phyloP scores from a whole-genome alignment of 2,329 filamentous ascomycete species.

The Diplocarpon rosae region DNA sequence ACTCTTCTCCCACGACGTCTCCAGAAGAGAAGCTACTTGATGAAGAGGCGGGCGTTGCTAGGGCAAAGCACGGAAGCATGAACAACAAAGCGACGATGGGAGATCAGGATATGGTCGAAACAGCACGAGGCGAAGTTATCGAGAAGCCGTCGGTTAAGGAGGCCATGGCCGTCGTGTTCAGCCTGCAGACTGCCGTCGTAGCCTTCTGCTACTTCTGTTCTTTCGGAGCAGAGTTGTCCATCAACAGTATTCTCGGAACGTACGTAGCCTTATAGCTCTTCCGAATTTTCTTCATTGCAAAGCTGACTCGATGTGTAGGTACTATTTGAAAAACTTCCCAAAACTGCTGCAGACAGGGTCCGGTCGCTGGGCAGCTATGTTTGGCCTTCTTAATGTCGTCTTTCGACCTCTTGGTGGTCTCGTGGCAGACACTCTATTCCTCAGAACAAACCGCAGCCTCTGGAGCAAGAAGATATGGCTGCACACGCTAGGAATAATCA shows the following conservation, averaged over 20 bases:
- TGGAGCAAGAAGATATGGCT: constrained; percentile 57
- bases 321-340: constrained; percentile 48
- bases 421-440: constrained; percentile 33
- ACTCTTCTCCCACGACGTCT: constrained; percentile 2
- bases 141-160: constrained; percentile 45
- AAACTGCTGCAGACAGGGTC: constrained; percentile 43
- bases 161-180: constrained; percentile 35
- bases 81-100: constrained; percentile 36
- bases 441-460: constrained; percentile 33
- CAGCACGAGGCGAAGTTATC: constrained; percentile 41
- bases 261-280: not conserved
- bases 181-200: constrained; percentile 44
- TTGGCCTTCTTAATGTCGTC: constrained; percentile 61
- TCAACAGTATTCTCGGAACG: constrained; percentile 47
- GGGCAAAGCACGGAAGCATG: constrained; percentile 31
- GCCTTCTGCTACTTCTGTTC: constrained; percentile 49
- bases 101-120: constrained; percentile 40
- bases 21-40: constrained; percentile 31
- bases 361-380: constrained; percentile 59
- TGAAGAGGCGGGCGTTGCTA: constrained; percentile 34
- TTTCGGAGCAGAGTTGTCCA: constrained; percentile 51
- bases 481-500: constrained; percentile 42
- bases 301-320: not conserved
- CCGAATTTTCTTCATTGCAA: not conserved
- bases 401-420: constrained; percentile 56